Evolutionary conservation across 2,329 filamentous ascomycete genomes (phyloP), one percentile per base, ranked within the genome.

Genomic region (Xylaria hypoxylon): DNA sequence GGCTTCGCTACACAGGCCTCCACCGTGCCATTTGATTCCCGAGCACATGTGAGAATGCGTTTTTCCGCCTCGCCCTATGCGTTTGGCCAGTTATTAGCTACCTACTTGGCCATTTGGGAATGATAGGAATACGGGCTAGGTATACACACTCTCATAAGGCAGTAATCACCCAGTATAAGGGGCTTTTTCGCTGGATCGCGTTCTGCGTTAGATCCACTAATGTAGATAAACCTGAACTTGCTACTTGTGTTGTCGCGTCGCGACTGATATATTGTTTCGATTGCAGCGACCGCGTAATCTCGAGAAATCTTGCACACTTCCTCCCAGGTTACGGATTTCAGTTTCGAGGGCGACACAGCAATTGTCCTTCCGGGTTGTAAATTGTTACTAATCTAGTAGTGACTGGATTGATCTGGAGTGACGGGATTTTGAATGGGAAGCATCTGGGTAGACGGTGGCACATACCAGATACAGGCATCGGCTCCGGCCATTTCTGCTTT

Each of bases 401-500:
- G 15, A 38, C 8, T 5, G 28, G 1, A 8, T 15, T 5, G 10
- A 13, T 38, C 15, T 38, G 35, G 15, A 38, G 13, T 15, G 35
- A 15, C 5, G 11, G 22, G 11, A 7, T 26, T 33, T 50, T 70
- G 3, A 71, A 38, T 17, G 44, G 7, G 5, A 17, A 45, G 42
- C 17, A 40, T 33, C 7, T 5, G 24, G n/a, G 40, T 59, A 8
- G 5, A 28, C n/a, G n/a, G n/a, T n/a, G n/a, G n/a, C 24, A 59
- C 58, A 24, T 76, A 80, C 79, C 77, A 81, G 24, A 80, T 79
- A 68, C 78, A 79, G 4, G 77, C 77, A 69, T 78, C 76, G 3
- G 75, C 77, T 10, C 71, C 72, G 19, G 68, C 62, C 28, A 80
- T 63, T 50, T 78, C 73, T 7, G 71, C 67, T 62, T 73, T 78